Evolutionary conservation across 1,139 yeast genomes (phyloP).

Genomic region (Hyphopichia wangnamkhiaoensis): DNA sequence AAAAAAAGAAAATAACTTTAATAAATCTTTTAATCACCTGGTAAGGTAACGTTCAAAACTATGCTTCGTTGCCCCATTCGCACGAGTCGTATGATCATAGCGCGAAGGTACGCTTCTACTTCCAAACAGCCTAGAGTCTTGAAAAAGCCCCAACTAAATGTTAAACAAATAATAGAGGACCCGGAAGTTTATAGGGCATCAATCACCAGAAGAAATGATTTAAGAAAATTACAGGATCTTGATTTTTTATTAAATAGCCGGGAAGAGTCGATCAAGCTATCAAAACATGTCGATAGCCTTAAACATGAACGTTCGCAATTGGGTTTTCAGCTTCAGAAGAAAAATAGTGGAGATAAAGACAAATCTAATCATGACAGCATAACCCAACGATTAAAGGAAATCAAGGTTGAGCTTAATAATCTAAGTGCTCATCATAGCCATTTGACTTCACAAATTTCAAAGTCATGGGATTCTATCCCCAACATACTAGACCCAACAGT

Average conservation of each 20-base stretch:
- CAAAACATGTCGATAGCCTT: neutral
- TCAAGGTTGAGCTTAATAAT: slow-evolving; percentile 36
- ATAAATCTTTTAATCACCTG: slow-evolving; percentile 19
- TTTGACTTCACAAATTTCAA: slow-evolving; percentile 16
- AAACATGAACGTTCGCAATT: neutral
- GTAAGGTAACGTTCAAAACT: slow-evolving; percentile 12
- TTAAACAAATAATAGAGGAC: no score
- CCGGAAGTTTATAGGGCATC: no score
- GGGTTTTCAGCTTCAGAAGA: neutral
- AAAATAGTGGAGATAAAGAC: slow-evolving; percentile 1
- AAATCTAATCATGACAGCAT: slow-evolving; percentile 14
- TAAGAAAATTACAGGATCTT: no score
- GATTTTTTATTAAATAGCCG: no score
- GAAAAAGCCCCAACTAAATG: neutral
- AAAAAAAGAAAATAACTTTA: no score
- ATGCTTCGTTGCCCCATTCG: neutral
- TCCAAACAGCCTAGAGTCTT: neutral
- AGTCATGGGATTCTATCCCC: slow-evolving; percentile 58
- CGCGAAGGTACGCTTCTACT: neutral
- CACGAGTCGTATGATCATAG: neutral
- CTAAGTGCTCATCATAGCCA: slow-evolving; percentile 31
- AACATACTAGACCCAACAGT: slow-evolving; percentile 61
- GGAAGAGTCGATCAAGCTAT: no score
- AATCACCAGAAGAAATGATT: no score
- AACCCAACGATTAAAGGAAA: slow-evolving; percentile 29